phyloP scores from a whole-genome alignment of 495 filamentous ascomycete species.

The Neurospora sp. region DNA sequence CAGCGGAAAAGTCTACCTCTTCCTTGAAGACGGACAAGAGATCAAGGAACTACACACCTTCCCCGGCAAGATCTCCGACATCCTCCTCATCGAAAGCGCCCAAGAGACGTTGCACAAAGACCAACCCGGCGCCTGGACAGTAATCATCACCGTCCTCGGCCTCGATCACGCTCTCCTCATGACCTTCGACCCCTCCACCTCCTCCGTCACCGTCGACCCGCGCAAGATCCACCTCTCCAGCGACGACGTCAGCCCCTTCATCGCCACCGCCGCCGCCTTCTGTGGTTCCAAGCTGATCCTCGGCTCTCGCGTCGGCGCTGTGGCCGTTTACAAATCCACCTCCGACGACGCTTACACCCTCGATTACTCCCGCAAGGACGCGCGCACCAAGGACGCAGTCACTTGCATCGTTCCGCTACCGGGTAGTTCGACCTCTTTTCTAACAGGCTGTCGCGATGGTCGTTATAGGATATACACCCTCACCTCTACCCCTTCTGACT shows the following conservation, averaged over 20 bases:
- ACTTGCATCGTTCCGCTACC: slow-evolving; percentile 47
- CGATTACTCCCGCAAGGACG: slow-evolving; percentile 14
- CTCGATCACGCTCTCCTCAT: slow-evolving; percentile 12
- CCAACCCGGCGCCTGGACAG: slow-evolving; percentile 3
- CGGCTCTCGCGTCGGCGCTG: slow-evolving; percentile 46
- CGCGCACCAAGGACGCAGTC: slow-evolving; percentile 58
- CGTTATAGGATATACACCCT: slow-evolving; percentile 51
- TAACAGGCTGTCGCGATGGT: slow-evolving; percentile 69
- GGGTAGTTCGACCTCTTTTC: slow-evolving; percentile 28
- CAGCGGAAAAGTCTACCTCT: slow-evolving; percentile 43
- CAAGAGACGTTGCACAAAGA: background rate
- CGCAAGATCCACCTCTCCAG: slow-evolving; percentile 10
- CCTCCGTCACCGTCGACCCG: background rate
- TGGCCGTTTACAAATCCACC: slow-evolving; percentile 15
- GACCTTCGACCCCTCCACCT: slow-evolving; percentile 4
- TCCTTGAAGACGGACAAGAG: slow-evolving; percentile 9
- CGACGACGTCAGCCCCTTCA: slow-evolving; percentile 4
- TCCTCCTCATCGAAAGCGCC: slow-evolving; percentile 19
- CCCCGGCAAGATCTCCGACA: slow-evolving; percentile 42
- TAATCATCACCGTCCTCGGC: slow-evolving; percentile 15
- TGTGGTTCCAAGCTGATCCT: slow-evolving; percentile 44
- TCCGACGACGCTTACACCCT: slow-evolving; percentile 3
- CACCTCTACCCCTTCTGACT: background rate
- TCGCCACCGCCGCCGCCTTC: slow-evolving; percentile 24
- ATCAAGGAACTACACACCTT: slow-evolving; percentile 22